A percentile compares a stretch with the other conserved stretches of the same genome.
These are phyloP conservation scores for Russula emetica DNA, from an alignment of 768 basidiomycete genomes.

Conservation along the genomic window DNA sequence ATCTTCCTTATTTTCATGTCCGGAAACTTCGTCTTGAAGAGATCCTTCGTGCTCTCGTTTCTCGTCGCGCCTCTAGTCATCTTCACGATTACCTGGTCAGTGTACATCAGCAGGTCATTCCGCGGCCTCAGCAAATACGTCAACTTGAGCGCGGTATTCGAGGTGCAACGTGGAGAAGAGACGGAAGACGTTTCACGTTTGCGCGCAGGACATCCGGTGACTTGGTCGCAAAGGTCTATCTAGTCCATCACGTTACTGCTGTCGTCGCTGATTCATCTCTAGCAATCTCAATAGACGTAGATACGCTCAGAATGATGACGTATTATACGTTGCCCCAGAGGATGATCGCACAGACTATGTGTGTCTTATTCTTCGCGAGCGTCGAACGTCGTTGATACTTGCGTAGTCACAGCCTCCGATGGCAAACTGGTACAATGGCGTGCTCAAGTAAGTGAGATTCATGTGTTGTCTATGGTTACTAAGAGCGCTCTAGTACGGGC, in stretches of 20 bases:
- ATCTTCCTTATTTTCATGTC: slow-evolving; percentile 97
- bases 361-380: slow-evolving; percentile 28
- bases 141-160: slow-evolving; percentile 78
- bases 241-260: neutral
- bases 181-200: slow-evolving; percentile 72
- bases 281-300: slow-evolving; percentile 82
- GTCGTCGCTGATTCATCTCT: slow-evolving; percentile 6
- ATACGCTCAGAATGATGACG: slow-evolving; percentile 92
- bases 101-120: slow-evolving; percentile 66
- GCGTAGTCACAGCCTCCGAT: slow-evolving; percentile 90
- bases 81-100: slow-evolving; percentile 76
- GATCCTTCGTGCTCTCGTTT: slow-evolving; percentile 54
- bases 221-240: slow-evolving; percentile 78
- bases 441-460: slow-evolving; percentile 64
- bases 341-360: slow-evolving; percentile 91
- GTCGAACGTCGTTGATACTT: slow-evolving; percentile 15
- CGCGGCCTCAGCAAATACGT: slow-evolving; percentile 75
- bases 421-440: slow-evolving; percentile 91
- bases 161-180: slow-evolving; percentile 87
- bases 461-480: neutral
- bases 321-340: slow-evolving; percentile 90
- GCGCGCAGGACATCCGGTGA: slow-evolving; percentile 80
- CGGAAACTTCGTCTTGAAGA: slow-evolving; percentile 78
- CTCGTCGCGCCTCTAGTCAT: slow-evolving; percentile 72
- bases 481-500: slow-evolving; percentile 59